A percentile compares a stretch with the other conserved stretches of the same genome.
These are phyloP conservation scores for Xylaria sp. DNA, from an alignment of 2,329 filamentous ascomycete species.

Conservation along the genomic window DNA sequence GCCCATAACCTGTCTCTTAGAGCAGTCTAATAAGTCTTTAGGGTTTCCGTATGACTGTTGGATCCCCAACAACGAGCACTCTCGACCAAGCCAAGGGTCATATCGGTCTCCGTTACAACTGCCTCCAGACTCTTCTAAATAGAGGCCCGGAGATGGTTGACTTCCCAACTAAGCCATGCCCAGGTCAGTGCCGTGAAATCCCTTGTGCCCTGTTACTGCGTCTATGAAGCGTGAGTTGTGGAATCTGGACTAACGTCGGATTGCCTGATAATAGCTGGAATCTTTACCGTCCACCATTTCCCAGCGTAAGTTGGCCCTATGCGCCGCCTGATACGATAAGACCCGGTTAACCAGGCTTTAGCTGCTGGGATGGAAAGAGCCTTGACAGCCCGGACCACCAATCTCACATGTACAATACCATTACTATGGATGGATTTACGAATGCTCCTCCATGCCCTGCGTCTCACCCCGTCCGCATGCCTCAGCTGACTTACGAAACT, in stretches of 20 bases:
- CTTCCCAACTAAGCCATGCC: conserved; percentile 55
- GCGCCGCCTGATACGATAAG: background rate
- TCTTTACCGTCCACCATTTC: conserved; percentile 58
- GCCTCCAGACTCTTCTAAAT: conserved; percentile 53
- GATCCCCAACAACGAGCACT: conserved; percentile 48
- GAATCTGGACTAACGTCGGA: background rate
- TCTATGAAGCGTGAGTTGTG: background rate
- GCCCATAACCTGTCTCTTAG: background rate
- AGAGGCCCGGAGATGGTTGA: conserved; percentile 54
- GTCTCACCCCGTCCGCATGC: conserved; percentile 55
- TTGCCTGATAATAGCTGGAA: conserved; percentile 41
- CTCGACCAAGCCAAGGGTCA: conserved; percentile 49
- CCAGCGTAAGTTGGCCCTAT: conserved; percentile 48
- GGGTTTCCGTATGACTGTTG: conserved; percentile 60
- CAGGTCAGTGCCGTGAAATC: conserved; percentile 41
- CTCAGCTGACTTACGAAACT: conserved; percentile 58
- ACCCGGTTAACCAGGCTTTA: conserved; percentile 26
- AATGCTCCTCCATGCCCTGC: conserved; percentile 47
- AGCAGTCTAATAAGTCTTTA: conserved; percentile 38
- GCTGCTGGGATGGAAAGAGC: conserved; percentile 59
- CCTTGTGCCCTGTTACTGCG: background rate
- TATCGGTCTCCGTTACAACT: conserved; percentile 56
- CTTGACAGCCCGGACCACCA: conserved; percentile 51
- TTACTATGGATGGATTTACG: conserved; percentile 37
- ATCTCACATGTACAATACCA: conserved; percentile 47